phyloP scores from a whole-genome alignment of 495 filamentous ascomycete species.

The Aspergillus heteromorphus region DNA sequence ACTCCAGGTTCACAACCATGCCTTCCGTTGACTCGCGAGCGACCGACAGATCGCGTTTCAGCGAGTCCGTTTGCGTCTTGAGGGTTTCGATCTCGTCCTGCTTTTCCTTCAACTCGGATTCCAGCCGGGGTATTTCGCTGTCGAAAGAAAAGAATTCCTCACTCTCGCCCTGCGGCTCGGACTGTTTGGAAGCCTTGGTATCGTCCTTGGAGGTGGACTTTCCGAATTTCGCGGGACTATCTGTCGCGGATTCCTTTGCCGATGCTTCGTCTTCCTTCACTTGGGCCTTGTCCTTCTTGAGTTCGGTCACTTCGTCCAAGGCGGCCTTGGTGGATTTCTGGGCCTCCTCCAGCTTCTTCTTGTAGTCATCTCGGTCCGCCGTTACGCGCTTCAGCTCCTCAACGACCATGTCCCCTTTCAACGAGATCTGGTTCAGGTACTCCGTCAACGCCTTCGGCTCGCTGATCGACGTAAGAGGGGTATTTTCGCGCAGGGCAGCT shows the following conservation, averaged over 20 bases:
- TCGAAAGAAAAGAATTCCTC: conserved; percentile 92
- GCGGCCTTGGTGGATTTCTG: conserved; percentile 59
- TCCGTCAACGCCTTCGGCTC: conserved; percentile 84
- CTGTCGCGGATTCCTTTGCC: conserved; percentile 12
- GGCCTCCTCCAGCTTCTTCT: conserved; percentile 65
- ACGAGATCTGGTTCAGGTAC: conserved; percentile 84
- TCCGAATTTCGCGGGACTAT: conserved; percentile 13
- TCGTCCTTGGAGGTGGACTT: conserved; percentile 2
- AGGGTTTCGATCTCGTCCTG: conserved; percentile 63
- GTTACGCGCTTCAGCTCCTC: conserved; percentile 88
- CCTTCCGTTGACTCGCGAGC: conserved; percentile 61
- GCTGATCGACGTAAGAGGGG: conserved; percentile 78
- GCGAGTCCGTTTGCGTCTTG: conserved; percentile 53
- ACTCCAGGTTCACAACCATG: conserved; percentile 58
- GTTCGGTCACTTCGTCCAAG: conserved; percentile 44
- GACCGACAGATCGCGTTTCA: conserved; percentile 48
- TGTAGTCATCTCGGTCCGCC: conserved; percentile 72
- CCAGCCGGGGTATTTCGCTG: conserved; percentile 63
- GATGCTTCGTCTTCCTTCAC: conserved; percentile 21
- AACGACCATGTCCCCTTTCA: conserved; percentile 84
- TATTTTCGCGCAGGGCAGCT: conserved; percentile 81
- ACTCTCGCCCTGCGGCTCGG: conserved; percentile 35
- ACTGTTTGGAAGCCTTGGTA: conserved; percentile 9
- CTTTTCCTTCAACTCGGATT: conserved; percentile 53
- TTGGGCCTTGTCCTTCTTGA: conserved; percentile 36